phyloP scores from a whole-genome alignment of 768 basidiomycete genomes.

The Tephrocybe sp. region DNA sequence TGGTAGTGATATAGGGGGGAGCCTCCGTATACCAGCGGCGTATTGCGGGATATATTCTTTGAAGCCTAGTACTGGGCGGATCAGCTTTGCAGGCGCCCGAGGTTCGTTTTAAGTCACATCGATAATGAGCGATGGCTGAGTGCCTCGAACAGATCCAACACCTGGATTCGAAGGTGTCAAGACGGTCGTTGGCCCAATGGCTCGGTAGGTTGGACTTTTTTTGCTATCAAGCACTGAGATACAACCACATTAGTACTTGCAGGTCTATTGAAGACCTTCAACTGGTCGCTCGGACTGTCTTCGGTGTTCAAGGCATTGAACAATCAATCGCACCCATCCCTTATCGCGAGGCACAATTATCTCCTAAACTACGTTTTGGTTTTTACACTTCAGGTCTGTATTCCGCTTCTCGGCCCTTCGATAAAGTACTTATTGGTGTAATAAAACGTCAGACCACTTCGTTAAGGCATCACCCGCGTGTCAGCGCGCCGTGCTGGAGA shows the following conservation, averaged over 20 bases:
- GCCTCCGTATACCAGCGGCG: constrained; percentile 76
- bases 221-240: neutral
- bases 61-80: constrained; percentile 65
- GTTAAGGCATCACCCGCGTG: constrained; percentile 70
- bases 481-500: constrained; percentile 72
- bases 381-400: constrained; percentile 68
- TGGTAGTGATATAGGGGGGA: constrained; percentile 82
- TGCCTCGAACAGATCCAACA: constrained; percentile 41
- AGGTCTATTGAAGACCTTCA: constrained; percentile 75
- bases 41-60: constrained; percentile 80
- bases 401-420: constrained; percentile 5
- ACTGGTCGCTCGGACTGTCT: constrained; percentile 48
- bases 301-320: constrained; percentile 50
- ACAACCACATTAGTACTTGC: constrained; percentile 1
- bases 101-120: constrained; percentile 28
- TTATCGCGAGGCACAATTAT: constrained; percentile 56
- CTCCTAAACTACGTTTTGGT: constrained; percentile 66
- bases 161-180: constrained; percentile 74
- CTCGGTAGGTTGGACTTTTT: constrained; percentile 38
- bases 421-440: constrained; percentile 9
- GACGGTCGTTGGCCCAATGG: constrained; percentile 64
- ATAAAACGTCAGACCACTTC: constrained; percentile 47
- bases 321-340: constrained; percentile 54
- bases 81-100: constrained; percentile 48
- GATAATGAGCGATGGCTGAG: neutral